These are phyloP conservation scores for Exutisphaerella laricina DNA, from an alignment of 2,329 filamentous ascomycete species.

Conservation along the genomic window DNA sequence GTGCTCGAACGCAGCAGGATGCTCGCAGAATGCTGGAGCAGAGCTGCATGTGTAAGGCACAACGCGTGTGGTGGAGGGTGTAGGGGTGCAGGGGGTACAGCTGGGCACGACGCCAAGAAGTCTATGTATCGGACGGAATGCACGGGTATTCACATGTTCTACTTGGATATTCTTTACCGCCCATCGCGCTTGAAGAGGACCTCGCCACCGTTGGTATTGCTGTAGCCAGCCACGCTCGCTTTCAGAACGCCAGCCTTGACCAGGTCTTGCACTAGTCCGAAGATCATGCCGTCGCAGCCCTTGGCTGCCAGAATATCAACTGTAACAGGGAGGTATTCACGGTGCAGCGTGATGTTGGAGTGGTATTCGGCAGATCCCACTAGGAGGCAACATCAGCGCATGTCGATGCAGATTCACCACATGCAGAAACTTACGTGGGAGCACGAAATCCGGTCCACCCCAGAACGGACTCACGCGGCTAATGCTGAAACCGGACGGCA, in stretches of 20 bases:
- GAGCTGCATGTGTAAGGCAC: too few species aligned
- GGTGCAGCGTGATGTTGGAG: slow-evolving; percentile 44
- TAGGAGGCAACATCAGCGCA: background rate
- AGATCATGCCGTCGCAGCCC: slow-evolving; percentile 57
- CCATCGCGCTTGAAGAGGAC: slow-evolving; percentile 31
- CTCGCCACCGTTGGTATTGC: slow-evolving; percentile 38
- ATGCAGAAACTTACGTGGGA: slow-evolving; percentile 32
- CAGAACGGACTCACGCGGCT: slow-evolving; percentile 45
- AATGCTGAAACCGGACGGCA: slow-evolving; percentile 46
- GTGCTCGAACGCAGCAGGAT: too few species aligned
- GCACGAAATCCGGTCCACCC: slow-evolving; percentile 45
- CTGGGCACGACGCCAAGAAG: too few species aligned
- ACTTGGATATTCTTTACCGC: background rate
- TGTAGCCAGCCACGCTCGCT: slow-evolving; percentile 41
- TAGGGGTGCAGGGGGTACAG: too few species aligned
- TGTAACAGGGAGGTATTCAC: slow-evolving; percentile 52
- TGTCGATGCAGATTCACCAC: background rate
- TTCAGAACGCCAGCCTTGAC: slow-evolving; percentile 46
- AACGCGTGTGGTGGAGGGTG: too few species aligned
- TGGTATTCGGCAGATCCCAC: slow-evolving; percentile 40
- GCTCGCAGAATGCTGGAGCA: too few species aligned
- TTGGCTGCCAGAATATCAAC: slow-evolving; percentile 54
- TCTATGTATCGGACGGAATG: too few species aligned
- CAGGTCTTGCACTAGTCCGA: slow-evolving; percentile 49
- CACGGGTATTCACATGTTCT: too few species aligned